Percentiles rank a stretch among this genome's conserved stretches.
phyloP scores from a whole-genome alignment of 2,329 filamentous ascomycete species.

The Lasiodiplodia gonubiensis region DNA sequence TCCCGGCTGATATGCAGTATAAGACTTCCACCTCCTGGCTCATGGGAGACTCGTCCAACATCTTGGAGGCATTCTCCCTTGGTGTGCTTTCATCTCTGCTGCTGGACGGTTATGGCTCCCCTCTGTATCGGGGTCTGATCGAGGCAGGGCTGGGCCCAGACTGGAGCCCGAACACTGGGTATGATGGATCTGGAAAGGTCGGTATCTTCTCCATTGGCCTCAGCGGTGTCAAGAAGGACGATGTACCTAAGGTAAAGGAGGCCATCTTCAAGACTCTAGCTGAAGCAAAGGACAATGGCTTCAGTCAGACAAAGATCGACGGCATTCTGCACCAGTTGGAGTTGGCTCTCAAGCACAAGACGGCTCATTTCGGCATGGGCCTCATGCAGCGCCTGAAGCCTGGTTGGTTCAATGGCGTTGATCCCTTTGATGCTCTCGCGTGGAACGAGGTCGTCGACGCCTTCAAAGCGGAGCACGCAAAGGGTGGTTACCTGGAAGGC shows the following conservation, averaged over 20 bases:
- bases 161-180: conserved; percentile 93
- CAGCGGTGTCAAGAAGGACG: conserved; percentile 82
- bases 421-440: conserved; percentile 87
- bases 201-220: conserved; percentile 90
- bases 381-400: conserved; percentile 87
- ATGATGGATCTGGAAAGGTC: conserved; percentile 76
- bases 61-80: conserved; percentile 87
- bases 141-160: conserved; percentile 90
- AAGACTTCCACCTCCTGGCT: conserved; percentile 96
- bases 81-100: conserved; percentile 81
- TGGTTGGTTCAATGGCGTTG: conserved; percentile 93
- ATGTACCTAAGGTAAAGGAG: conserved; percentile 77
- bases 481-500: conserved; percentile 80
- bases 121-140: conserved; percentile 85
- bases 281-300: conserved; percentile 75
- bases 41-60: conserved; percentile 79
- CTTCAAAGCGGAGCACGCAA: conserved; percentile 77
- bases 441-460: conserved; percentile 88
- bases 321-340: conserved; percentile 94
- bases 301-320: conserved; percentile 88
- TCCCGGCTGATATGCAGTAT: conserved; percentile 83
- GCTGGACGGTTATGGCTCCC: conserved; percentile 94
- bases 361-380: conserved; percentile 89
- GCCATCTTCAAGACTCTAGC: conserved; percentile 74
- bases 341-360: conserved; percentile 93